Conservation (phyloP, 305 asterid species). For the Fraxinus platypoda region DNA sequence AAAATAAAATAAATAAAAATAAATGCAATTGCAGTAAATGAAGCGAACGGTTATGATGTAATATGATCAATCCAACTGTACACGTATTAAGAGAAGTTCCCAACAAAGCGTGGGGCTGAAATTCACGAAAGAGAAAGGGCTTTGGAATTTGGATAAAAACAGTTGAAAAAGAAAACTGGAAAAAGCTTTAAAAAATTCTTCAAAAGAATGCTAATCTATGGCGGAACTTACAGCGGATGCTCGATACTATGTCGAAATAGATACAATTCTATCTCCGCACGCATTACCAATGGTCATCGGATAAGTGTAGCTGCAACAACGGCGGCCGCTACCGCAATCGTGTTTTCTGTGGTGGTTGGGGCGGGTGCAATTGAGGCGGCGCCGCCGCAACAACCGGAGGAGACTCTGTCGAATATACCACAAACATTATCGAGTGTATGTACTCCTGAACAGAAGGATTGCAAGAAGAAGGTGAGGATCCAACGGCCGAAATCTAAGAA, state of each 20-base stretch:
- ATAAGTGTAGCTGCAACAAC: constrained; percentile 25
- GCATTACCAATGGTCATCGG: constrained; percentile 12
- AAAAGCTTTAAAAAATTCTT: background rate
- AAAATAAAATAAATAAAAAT: no score
- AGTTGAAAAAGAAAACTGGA: background rate
- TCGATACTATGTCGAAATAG: constrained; percentile 37
- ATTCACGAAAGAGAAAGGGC: constrained; percentile 5
- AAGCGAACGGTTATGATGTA: background rate
- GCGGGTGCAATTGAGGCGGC: constrained; percentile 43
- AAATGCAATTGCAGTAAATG: background rate
- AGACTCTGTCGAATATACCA: constrained; percentile 76
- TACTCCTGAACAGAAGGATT: constrained; percentile 42
- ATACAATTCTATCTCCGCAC: constrained; percentile 17
- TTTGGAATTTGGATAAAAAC: constrained; percentile 24
- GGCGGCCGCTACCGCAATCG: constrained; percentile 33
- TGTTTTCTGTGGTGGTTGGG: constrained; percentile 23
- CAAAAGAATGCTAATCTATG: constrained; percentile 39
- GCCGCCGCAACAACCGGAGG: constrained; percentile 41
- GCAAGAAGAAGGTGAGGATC: constrained; percentile 57
- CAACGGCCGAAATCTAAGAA: constrained; percentile 78
- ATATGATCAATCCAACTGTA: background rate
- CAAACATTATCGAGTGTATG: constrained; percentile 70
- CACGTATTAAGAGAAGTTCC: background rate
- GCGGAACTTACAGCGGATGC: constrained; percentile 36
- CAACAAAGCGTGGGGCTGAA: constrained; percentile 10